Percentiles rank a stretch among this genome's conserved stretches.
These are phyloP conservation scores for Jatropha curcas DNA, from an alignment of 345 rosid genomes.

Conservation along the genomic window DNA sequence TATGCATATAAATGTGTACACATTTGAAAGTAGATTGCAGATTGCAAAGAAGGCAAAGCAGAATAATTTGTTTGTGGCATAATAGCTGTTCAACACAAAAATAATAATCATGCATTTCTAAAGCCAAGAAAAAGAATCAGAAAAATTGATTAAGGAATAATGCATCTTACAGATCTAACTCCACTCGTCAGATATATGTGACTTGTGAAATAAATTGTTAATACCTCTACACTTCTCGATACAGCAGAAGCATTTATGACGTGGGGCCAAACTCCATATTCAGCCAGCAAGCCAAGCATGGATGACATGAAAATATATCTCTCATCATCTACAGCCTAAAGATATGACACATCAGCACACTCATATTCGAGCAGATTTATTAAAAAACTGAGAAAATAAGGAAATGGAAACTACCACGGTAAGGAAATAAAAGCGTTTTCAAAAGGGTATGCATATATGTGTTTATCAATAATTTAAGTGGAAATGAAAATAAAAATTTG, in stretches of 20 bases:
- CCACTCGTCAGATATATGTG: background rate
- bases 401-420: background rate
- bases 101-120: background rate
- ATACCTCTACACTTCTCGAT: slow-evolving; percentile 74
- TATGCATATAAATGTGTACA: background rate
- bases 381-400: slow-evolving; percentile 1
- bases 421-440: background rate
- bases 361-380: background rate
- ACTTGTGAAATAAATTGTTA: background rate
- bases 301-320: slow-evolving; percentile 79
- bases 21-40: background rate
- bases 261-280: slow-evolving; percentile 70
- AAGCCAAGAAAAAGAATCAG: background rate
- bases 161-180: background rate
- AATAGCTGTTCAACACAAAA: background rate
- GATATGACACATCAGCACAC: background rate
- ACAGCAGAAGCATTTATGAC: slow-evolving; percentile 70
- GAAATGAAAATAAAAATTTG: background rate
- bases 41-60: slow-evolving; percentile 1
- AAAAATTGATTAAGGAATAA: background rate
- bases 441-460: background rate
- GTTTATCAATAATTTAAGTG: background rate
- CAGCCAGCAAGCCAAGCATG: slow-evolving; percentile 82
- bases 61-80: background rate
- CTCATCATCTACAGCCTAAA: slow-evolving; percentile 82